Evolutionary conservation across 2,329 filamentous ascomycete species (phyloP).

Genomic region (Cercospora nicotianae): DNA sequence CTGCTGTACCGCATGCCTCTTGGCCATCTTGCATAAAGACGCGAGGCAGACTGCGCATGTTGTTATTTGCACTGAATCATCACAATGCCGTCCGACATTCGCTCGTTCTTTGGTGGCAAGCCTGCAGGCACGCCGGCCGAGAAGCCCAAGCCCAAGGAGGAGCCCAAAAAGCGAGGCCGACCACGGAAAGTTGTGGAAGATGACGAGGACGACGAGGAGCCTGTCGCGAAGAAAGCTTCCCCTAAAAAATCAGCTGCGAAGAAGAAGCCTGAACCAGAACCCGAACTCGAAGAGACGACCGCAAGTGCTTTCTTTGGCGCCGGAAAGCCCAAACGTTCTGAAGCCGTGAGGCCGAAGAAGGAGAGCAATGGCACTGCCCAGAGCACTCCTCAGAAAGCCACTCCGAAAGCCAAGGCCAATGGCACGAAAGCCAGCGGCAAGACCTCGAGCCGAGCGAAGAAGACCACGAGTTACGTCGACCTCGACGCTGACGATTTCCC

Average conservation of each 20-base stretch:
- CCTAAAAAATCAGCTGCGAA: constrained; percentile 56
- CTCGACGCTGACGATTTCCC: constrained; percentile 40
- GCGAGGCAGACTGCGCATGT: neutral
- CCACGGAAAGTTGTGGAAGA: constrained; percentile 72
- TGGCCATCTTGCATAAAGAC: neutral
- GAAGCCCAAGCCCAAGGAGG: constrained; percentile 35
- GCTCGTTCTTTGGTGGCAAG: constrained; percentile 85
- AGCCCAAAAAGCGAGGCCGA: constrained; percentile 51
- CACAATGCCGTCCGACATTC: constrained; percentile 79
- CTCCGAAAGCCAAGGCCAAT: constrained; percentile 37
- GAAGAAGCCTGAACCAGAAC: constrained; percentile 40
- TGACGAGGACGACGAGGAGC: constrained; percentile 63
- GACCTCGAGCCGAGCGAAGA: constrained; percentile 44
- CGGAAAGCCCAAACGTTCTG: constrained; percentile 55
- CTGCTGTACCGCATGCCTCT: neutral
- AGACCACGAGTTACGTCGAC: constrained; percentile 43
- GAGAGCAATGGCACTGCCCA: constrained; percentile 27
- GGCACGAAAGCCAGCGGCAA: constrained; percentile 42
- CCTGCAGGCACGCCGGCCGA: constrained; percentile 55
- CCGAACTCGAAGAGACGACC: constrained; percentile 54
- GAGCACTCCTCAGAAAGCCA: constrained; percentile 42
- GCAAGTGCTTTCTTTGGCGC: constrained; percentile 64
- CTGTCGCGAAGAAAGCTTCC: constrained; percentile 20
- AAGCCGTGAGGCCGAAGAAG: constrained; percentile 34
- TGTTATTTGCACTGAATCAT: neutral